Percentiles rank a stretch among this genome's conserved stretches.
Conservation (phyloP, 257 asterid species). For the Phtheirospermum japonicum region DNA sequence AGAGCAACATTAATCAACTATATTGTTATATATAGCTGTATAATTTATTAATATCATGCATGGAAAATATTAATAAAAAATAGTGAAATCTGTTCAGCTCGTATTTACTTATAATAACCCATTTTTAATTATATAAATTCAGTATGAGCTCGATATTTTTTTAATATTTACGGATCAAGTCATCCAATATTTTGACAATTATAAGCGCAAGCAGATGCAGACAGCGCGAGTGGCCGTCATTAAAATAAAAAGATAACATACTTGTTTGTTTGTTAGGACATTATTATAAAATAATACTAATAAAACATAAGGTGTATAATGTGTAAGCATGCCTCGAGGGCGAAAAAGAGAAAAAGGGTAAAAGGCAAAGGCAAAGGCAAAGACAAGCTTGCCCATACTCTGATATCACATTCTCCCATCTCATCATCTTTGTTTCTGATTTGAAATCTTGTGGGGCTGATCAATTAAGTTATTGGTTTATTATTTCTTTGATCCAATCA, state of each 20-base stretch:
- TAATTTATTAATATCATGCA: too few relatives aligned
- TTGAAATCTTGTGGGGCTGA: constrained; percentile 53
- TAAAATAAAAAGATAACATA: constrained; percentile 2
- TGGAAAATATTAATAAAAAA: too few relatives aligned
- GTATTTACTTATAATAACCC: too few relatives aligned
- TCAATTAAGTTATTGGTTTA: background rate
- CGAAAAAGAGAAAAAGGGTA: constrained; percentile 33
- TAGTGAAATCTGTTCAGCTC: too few relatives aligned
- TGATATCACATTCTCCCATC: constrained; percentile 47
- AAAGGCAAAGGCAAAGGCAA: constrained; percentile 42
- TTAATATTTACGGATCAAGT: too few relatives aligned
- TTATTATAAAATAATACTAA: constrained; percentile 22
- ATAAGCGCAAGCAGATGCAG: too few relatives aligned
- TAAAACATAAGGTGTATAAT: constrained; percentile 31
- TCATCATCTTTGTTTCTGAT: constrained; percentile 41
- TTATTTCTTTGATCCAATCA: background rate
- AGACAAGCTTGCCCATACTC: constrained; percentile 67
- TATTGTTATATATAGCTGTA: too few relatives aligned
- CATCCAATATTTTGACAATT: too few relatives aligned
- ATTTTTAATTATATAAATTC: too few relatives aligned
- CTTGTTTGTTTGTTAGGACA: constrained; percentile 18
- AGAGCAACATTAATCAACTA: too few relatives aligned
- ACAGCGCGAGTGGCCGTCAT: too few relatives aligned
- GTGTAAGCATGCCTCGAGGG: constrained; percentile 41
- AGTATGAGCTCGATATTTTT: too few relatives aligned